These are phyloP conservation scores for Alternaria gaisen DNA, from an alignment of 2,329 filamentous ascomycete genomes.

Conservation along the genomic window DNA sequence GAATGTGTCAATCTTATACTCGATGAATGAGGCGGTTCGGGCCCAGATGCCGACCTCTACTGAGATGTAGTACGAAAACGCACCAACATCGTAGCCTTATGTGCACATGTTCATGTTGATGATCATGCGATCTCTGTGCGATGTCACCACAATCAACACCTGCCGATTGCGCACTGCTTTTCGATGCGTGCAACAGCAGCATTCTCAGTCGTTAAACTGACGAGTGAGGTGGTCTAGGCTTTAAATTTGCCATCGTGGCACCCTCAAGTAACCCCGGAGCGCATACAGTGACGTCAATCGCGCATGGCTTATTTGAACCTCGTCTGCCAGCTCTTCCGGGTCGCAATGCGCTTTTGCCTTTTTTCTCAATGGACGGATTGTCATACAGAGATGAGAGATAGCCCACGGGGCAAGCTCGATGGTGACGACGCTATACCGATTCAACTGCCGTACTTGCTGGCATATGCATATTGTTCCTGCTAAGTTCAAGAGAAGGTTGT, in stretches of 20 bases:
- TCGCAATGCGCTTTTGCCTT: not conserved
- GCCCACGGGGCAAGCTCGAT: not conserved
- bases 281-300: slow-evolving; percentile 3
- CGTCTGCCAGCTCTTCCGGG: not conserved
- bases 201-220: not conserved
- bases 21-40: not conserved
- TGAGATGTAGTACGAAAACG: not conserved
- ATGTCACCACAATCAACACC: not conserved
- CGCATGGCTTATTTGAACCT: slow-evolving; percentile 5
- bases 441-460: not conserved
- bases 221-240: slow-evolving; percentile 1
- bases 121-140: not conserved
- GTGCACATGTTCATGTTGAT: not conserved
- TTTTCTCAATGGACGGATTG: not conserved
- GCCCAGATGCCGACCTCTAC: not conserved
- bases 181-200: not conserved
- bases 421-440: not conserved
- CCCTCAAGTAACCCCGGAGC: not conserved
- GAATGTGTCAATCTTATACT: not conserved
- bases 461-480: not conserved
- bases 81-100: not conserved
- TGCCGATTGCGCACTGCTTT: not conserved
- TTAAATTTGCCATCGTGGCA: slow-evolving; percentile 2
- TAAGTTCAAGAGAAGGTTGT: slow-evolving; percentile 5
- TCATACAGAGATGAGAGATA: not conserved